Conservation (phyloP, 2,329 filamentous ascomycete genomes). For the Botryotinia calthae region DNA sequence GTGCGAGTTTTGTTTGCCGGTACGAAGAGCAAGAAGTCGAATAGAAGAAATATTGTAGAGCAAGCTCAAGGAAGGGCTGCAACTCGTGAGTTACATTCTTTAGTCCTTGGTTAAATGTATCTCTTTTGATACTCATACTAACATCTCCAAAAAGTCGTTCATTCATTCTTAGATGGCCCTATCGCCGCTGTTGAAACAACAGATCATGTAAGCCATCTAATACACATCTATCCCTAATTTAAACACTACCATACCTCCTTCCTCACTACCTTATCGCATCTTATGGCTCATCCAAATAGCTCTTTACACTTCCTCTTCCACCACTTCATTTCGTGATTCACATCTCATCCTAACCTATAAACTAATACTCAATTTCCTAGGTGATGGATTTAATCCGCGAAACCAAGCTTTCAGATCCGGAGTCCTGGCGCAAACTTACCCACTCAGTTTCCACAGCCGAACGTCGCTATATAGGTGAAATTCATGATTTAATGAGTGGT, state of each 20-base stretch:
- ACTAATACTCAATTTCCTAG: constrained; percentile 1
- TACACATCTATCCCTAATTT: neutral
- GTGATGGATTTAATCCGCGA: constrained; percentile 68
- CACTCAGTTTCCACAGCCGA: constrained; percentile 75
- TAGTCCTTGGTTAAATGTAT: neutral
- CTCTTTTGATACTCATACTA: neutral
- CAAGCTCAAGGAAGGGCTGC: constrained; percentile 62
- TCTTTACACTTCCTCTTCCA: neutral
- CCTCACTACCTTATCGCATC: neutral
- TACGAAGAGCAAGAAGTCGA: constrained; percentile 87
- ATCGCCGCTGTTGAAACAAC: constrained; percentile 86
- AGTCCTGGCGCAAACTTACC: constrained; percentile 79
- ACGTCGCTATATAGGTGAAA: constrained; percentile 76
- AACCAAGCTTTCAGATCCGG: constrained; percentile 73
- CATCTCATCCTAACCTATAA: neutral
- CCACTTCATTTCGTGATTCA: neutral
- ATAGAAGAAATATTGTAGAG: constrained; percentile 81
- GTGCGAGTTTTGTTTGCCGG: constrained; percentile 82
- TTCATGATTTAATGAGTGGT: constrained; percentile 70
- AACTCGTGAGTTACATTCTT: constrained; percentile 40
- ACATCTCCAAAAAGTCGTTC: constrained; percentile 48
- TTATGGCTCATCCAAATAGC: neutral
- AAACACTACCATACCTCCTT: neutral
- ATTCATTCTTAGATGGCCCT: constrained; percentile 71
- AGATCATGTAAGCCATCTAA: constrained; percentile 58